Base-by-base conservation (phyloP, 148 eudicot species). In the Chenopodium berlandieri region DNA sequence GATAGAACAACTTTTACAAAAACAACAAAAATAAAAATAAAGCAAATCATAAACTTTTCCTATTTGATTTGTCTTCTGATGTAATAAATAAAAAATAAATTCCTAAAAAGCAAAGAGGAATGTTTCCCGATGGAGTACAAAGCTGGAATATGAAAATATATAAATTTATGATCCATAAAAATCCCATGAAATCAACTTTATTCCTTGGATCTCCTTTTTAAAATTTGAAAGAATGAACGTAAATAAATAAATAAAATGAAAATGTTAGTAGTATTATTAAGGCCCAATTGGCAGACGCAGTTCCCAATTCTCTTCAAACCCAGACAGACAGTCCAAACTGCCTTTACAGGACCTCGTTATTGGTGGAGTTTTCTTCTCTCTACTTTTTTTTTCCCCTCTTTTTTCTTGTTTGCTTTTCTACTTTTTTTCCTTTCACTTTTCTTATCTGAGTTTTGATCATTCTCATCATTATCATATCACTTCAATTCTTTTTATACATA, bases 281-380 rank as follows among this genome's bases (percentile, higher is more conserved):
- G 12, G 63, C 10, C 47, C 17, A 32, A 56, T 56, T 56, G 23
- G 23, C 19, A 13, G 25, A 83, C 86, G 79, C 88, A 89, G 80
- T 86, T 83, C 80, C 88, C 86, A 76, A 89, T 81, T 84, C 56
- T 84, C 85, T 89, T 92, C 95, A 91, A 90, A 90, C 82, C 44
- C 44, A 91, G 92, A 89, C 93, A 89, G 89, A 63, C 85, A 87
- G 83, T 93, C 91, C 85, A 81, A 88, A 82, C 82, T 85, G 63
- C 71, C 89, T 89, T 90, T 77, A 78, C 85, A 86, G 31, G 74
- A 63, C 91, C 89, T 91, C 85, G 89, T 80, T 52, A 81, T 88
- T 85, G 86, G 78, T 84, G 81, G 76, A 78, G 62, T 72, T 66
- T 78, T 27, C 58, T 73, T 52, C 63, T 75, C 76, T 56, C 72